Percentiles rank a stretch among this genome's conserved stretches.
Evolutionary conservation across 768 basidiomycete genomes (phyloP).

Genomic region (Gymnopilus junonius): DNA sequence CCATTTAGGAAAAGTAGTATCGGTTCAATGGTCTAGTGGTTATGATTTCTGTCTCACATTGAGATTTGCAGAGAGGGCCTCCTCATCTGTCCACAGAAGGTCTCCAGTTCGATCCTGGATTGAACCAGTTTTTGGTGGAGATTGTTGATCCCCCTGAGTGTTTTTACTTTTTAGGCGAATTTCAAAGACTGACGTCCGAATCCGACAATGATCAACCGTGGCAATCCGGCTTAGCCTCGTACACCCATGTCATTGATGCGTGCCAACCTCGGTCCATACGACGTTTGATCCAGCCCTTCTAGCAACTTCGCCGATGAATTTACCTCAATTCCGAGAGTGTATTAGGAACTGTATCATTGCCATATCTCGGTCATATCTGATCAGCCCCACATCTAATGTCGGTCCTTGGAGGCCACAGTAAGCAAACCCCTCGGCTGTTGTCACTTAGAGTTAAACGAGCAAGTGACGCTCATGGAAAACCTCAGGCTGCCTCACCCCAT

Average conservation of each 20-base stretch:
- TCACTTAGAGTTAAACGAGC: background rate
- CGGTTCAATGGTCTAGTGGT: slow-evolving; percentile 44
- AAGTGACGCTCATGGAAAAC: background rate
- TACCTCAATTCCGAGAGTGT: background rate
- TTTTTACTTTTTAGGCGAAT: background rate
- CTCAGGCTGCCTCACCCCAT: background rate
- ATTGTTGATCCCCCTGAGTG: background rate
- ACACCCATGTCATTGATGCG: background rate
- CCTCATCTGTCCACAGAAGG: slow-evolving; percentile 38
- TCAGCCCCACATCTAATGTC: slow-evolving; percentile 2
- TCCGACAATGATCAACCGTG: background rate
- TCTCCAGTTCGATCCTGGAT: slow-evolving; percentile 48
- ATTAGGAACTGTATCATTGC: background rate
- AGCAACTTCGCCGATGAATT: background rate
- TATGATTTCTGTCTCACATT: slow-evolving; percentile 53
- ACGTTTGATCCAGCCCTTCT: background rate
- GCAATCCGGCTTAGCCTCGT: background rate
- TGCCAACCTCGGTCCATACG: background rate
- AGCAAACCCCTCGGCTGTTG: background rate
- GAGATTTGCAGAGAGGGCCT: slow-evolving; percentile 8
- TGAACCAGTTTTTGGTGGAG: slow-evolving; percentile 37
- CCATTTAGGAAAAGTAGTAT: background rate
- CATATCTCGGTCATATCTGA: background rate
- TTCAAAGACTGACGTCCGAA: background rate
- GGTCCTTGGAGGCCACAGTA: background rate